Evolutionary conservation across 2,329 filamentous ascomycete genomes (phyloP), one percentile per base, ranked within the genome.

Genomic region (Fusarium acutatum): DNA sequence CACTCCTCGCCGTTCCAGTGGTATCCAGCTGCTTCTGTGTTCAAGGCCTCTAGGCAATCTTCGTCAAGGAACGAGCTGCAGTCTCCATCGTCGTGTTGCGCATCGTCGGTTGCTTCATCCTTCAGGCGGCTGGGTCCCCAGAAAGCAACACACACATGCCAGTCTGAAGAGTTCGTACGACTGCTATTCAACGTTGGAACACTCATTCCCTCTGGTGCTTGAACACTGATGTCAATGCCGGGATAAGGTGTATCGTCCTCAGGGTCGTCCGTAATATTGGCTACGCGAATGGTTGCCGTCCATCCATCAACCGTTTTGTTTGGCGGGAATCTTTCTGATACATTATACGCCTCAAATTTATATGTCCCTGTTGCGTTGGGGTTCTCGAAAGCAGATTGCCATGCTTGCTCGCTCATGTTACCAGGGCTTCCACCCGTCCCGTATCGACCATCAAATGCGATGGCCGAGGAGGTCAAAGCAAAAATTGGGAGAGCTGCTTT

Each of bases 51-150:
- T 30, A 70, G 53, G 32, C 66, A 70, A 26, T 70, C 47, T 24
- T 70, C 41, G 22, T 61, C 57, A 34, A 70, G 44, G 38, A 70
- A 70, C 30, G 67, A 69, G 37, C 59, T 69, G 28, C 66, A 69
- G 22, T 59, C 52, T 43, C 66, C 67, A 30, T 70, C 32, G 20
- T 70, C 67, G 18, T 70, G 26, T 49, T 70, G 46, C n/a, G 40
- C 67, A 54, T 60, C 53, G 18, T 47, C 18, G 5, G 47, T 58
- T n/a, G 41, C 46, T n/a, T 43, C 32, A 34, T 64, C 49, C 22
- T 37, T 50, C 17, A 70, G 32, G 11, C n/a, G 18, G 3, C 17
- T 22, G 22, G 66, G 60, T 13, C 34, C 22, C 67, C 66, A 70
- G 22, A 53, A 52, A 37, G 34, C 15, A 26, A 53, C 18, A 37